Base-by-base conservation (phyloP, 176 grass and related monocot genomes). In the Areca catechu region DNA sequence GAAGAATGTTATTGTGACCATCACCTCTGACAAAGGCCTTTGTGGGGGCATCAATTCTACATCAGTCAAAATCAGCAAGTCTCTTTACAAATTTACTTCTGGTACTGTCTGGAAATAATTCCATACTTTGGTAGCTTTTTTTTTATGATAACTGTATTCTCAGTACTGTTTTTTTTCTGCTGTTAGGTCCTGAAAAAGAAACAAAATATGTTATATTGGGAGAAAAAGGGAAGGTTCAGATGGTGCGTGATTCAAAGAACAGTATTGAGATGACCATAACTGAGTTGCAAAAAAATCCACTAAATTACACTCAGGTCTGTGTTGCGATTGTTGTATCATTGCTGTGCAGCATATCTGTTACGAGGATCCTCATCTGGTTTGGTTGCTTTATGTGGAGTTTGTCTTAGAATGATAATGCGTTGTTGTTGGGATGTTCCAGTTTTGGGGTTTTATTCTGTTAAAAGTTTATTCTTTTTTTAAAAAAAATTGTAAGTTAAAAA, bases 1-100 rank as follows among this genome's bases (percentile, higher is more conserved):
- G 86, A 90, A 96, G 69, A 96, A 84, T 79, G 83, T 96, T 54
- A 90, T 96, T 71, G 71, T 96, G 50, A 56, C 75, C 54, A 76
- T 96, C 70, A 82, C 86, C 19, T 90, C 92, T 67, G 92, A 96
- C 69, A 96, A 96, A 75, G 92, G 92, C 52, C 86, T 96, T 51
- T 96, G 92, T 70, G 92, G 92, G 62, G 92, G 92, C 64, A 96
- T 96, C 70, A 96, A 90, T 63, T 88, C 92, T 51, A 90, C 86
- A 69, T 85, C 92, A 29, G 92, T 90, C 27, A 96, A 84, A 96
- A 78, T 96, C 69, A 90, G 92, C 83, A 96, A 81, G 78, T 80
- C 86, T 67, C 83, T 96, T 50, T 80, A 77, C 50, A 88, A 82
- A 50, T 65, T 90, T 51, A 90, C 80, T 58, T 79, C 86, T 60